These are phyloP conservation scores for Fragaria vesca DNA, from an alignment of 306 rosid genomes.

Conservation along the genomic window DNA sequence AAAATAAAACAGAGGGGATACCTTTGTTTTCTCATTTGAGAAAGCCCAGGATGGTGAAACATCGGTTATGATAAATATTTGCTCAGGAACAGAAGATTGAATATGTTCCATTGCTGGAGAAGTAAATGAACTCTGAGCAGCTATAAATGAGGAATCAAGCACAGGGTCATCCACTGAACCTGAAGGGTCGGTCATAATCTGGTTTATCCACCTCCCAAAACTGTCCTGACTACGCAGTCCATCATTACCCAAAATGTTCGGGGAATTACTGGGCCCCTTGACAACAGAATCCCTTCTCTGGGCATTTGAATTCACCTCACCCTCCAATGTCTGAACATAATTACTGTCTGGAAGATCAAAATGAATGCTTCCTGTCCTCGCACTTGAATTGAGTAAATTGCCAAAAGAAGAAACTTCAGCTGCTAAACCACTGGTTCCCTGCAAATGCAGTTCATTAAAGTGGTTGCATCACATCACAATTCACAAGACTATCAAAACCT, in stretches of 20 bases:
- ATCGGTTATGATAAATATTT: constrained; percentile 70
- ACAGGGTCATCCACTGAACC: constrained; percentile 52
- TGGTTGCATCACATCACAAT: background rate
- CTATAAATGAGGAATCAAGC: constrained; percentile 51
- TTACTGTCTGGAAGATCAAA: constrained; percentile 36
- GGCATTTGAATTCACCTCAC: constrained; percentile 44
- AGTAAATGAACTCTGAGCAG: constrained; percentile 40
- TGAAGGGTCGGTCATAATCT: constrained; percentile 54
- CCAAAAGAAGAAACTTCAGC: constrained; percentile 39
- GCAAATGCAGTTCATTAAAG: constrained; percentile 30
- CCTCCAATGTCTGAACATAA: constrained; percentile 29
- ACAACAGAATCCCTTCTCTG: constrained; percentile 36
- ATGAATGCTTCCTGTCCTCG: constrained; percentile 30
- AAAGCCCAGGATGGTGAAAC: constrained; percentile 77
- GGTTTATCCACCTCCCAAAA: constrained; percentile 80
- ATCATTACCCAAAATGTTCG: constrained; percentile 35
- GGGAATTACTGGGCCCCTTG: constrained; percentile 31
- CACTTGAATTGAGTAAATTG: constrained; percentile 39
- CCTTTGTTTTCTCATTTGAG: constrained; percentile 90
- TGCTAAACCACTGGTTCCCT: constrained; percentile 50
- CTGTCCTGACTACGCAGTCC: constrained; percentile 81
- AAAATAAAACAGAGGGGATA: constrained; percentile 28
- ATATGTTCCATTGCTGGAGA: constrained; percentile 42
- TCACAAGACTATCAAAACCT: background rate
- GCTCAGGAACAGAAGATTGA: constrained; percentile 60